Evolutionary conservation across 2,329 filamentous ascomycete species (phyloP).

Genomic region (Colletotrichum magnum): DNA sequence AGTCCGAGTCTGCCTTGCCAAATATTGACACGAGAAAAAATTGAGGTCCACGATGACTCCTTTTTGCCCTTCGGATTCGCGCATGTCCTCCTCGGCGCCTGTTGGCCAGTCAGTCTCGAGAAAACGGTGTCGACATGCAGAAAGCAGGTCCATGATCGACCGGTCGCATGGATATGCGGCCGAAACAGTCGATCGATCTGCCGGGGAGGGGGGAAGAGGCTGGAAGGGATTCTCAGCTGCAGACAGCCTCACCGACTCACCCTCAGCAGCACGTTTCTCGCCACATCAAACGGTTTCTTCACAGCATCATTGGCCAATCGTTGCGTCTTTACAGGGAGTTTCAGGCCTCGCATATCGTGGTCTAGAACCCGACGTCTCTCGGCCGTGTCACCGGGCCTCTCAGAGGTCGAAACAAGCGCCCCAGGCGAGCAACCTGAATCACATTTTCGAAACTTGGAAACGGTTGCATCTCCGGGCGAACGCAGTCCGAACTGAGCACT

Average conservation of each 20-base stretch:
- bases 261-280: conserved; percentile 22
- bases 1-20: conserved; percentile 31
- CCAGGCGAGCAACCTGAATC: background rate
- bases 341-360: background rate
- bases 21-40: conserved; percentile 16
- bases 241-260: conserved; percentile 31
- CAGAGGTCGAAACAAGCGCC: background rate
- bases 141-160: conserved; percentile 20
- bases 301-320: conserved; percentile 15
- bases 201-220: conserved; percentile 2
- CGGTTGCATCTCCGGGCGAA: too few species aligned
- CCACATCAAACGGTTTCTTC: background rate
- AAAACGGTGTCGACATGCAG: background rate
- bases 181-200: conserved; percentile 30
- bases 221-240: conserved; percentile 9
- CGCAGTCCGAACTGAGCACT: too few species aligned
- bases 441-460: background rate
- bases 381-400: background rate
- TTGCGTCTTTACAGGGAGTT: too few species aligned
- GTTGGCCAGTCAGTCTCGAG: too few species aligned
- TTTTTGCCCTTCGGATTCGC: too few species aligned
- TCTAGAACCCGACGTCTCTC: background rate
- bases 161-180: conserved; percentile 11
- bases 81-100: too few species aligned
- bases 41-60: too few species aligned